Base-by-base conservation (phyloP, 2,329 filamentous ascomycete species). In the Echinosphaeria canescens region DNA sequence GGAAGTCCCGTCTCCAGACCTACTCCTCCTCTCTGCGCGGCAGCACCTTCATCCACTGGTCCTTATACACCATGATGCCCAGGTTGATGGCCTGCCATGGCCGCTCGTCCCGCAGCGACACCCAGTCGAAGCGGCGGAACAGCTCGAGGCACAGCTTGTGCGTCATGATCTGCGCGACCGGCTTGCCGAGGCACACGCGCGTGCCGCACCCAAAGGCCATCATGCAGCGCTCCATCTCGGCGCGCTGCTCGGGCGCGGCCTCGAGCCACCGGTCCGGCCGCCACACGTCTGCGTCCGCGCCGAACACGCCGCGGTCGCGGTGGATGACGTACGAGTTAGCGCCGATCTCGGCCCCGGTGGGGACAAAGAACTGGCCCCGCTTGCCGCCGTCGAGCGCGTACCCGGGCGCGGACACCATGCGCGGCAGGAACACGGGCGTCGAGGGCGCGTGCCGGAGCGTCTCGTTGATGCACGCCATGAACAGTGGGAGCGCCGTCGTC, bases 401-500 rank as follows among this genome's bases (percentile, higher is more conserved):
- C 6, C 62, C 64, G 33, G 54, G 53, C 1, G 53, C 49, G 0
- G 64, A 62, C 0, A 56, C 58, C 2, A 50, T 34, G 1, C 60
- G 50, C 11, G 57, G 56, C 37, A 65, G 65, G 36, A 60, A 60
- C 10, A 66, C 49, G 1, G 55, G 58, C 2, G 67, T 57, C 0
- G 62, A 61, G 0, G 63, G 62, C 5, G 59, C 54, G 30, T 67
- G 43, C 4, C 62, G 58, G 46, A 69, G 56, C 2, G 56, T 52
- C 38, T 68, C 62, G 22, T 59, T 61, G 6, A 68, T 43, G 27
- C 61, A 63, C 2, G 62, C 62, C 38, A 65, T 61, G 34, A 68
- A 53, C 40, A 65, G 67, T 0, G 53, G 44, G 2, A 69, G 44
- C 4, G 35, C 38, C 33, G 64, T 58, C 1, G 53, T 47, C 35